Base-by-base conservation (phyloP, 257 asterid genomes). In the Ilex asprella region DNA sequence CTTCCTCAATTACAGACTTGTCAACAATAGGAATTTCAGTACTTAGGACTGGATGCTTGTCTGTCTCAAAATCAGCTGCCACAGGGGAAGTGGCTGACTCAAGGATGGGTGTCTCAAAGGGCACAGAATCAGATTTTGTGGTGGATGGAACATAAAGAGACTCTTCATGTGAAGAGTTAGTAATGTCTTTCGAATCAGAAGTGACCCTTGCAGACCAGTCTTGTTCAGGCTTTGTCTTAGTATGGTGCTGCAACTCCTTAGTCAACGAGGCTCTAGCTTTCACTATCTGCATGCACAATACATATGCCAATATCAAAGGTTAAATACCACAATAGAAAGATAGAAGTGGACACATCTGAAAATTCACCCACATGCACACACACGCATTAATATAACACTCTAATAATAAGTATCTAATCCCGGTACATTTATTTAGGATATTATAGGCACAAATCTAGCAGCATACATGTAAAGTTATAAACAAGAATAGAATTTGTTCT, bases 241-340 rank as follows among this genome's bases (percentile, higher is more conserved):
- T 62, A 64, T 59, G 70, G 56, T 80, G 78, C 77, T 78, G 81
- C 30, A 77, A 60, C 69, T 82, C 94, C n/a, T 66, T 69, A 11
- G 86, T 75, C 64, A 93, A 78, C 65, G 61, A 72, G 39, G 93
- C 87, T 73, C 97, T 80, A 54, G 92, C 95, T 71, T 77, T 79
- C 72, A 84, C 60, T 61, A 89, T 77, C 99, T 93, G 87, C 73
- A 77, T 8, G 30, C 52, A 14, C 13, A 46, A 46, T 46, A 4
- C 14, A 7, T 4, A 2, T 10, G 52, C 15, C 15, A 46, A 14
- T 10, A 6, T 12, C n/a, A 14, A 12, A 11, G n/a, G 52, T 46
- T 46, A 46, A 46, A 12, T 46, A 46, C 52, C 3, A 10, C n/a
- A 6, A 6, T 2, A 46, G 13, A 10, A 46, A 46, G 15, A 11